phyloP scores from a whole-genome alignment of 2,329 filamentous ascomycete genomes.

The Alternaria solani region DNA sequence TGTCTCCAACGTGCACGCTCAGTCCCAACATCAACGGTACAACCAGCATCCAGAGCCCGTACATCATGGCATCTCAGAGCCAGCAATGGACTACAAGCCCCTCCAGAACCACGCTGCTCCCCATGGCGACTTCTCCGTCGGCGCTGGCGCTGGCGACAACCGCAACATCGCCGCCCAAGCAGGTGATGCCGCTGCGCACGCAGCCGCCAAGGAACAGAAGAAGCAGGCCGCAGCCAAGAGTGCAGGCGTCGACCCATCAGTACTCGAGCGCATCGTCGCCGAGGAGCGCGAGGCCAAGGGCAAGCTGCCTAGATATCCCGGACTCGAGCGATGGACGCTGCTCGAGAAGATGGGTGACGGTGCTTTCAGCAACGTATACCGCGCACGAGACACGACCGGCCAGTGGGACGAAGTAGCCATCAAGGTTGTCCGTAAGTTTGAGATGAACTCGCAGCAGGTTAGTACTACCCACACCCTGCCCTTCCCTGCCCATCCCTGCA shows the following conservation, averaged over 20 bases:
- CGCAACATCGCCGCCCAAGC: constrained; percentile 73
- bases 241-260: constrained; percentile 62
- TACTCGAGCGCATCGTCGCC: constrained; percentile 84
- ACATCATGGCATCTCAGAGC: constrained; percentile 66
- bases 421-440: constrained; percentile 98
- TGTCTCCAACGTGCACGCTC: constrained; percentile 69
- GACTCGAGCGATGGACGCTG: constrained; percentile 84
- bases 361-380: constrained; percentile 98
- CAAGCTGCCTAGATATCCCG: constrained; percentile 86
- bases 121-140: constrained; percentile 67
- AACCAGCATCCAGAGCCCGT: constrained; percentile 59
- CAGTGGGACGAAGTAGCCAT: constrained; percentile 85
- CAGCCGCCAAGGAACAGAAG: constrained; percentile 69
- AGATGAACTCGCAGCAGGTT: constrained; percentile 99
- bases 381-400: constrained; percentile 78
- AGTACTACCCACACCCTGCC: constrained; percentile 57
- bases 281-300: constrained; percentile 88
- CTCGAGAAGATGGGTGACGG: constrained; percentile 98
- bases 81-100: constrained; percentile 64
- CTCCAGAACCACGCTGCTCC: constrained; percentile 60
- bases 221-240: constrained; percentile 57
- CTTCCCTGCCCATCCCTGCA: constrained; percentile 45
- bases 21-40: constrained; percentile 64
- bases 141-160: constrained; percentile 67
- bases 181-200: constrained; percentile 69